Evolutionary conservation across 495 filamentous ascomycete species (phyloP), one percentile per base, ranked within the genome.

Genomic region (Achaetomiella virescens): DNA sequence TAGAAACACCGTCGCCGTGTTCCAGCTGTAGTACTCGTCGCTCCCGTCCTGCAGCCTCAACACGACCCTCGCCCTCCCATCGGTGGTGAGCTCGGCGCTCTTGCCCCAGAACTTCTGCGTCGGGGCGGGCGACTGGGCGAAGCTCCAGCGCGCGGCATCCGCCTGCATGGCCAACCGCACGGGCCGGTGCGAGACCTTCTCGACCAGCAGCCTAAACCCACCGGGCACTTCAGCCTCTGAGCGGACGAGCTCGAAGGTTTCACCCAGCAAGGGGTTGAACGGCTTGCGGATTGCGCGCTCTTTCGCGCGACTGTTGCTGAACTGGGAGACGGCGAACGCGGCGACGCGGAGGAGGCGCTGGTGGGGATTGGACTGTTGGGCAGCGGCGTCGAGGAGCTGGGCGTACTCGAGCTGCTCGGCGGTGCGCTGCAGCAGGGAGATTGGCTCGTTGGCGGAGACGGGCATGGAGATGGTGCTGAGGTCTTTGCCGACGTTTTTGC

Each of bases 61-160:
- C 35, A 76, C 79, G 33, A 97, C 73, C 20, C 90, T 81, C 10
- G 87, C 84, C 20, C 89, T 86, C 11, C 93, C 93, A 41, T 96
- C 92, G 0, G 91, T 97, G 44, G 84, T 89, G 55, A 98, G 80
- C 70, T 98, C 93, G 17, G 88, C 88, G 52, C 84, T 90, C 72
- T 98, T 98, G 43, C 93, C 93, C 93, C 93, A 98, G 76, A 98
- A 98, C 61, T 97, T 97, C 66, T 98, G 93, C 9, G 84, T 84
- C 3, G 93, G 93, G 62, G 85, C 83, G 0, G 93, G 90, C 7
- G 86, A 85, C 66, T 97, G 93, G 6, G 87, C 76, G 54, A 95
- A 83, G 9, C 84, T 88, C 93, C 93, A 98, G 38, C 77, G 73
- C 21, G 82, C 77, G 60, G 84, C 79, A 63, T 97, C 95, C 42